Percentiles rank a stretch among this genome's conserved stretches.
These are phyloP conservation scores for Zygoascus flipseniorum DNA, from an alignment of 805 yeast genomes.

Conservation along the genomic window DNA sequence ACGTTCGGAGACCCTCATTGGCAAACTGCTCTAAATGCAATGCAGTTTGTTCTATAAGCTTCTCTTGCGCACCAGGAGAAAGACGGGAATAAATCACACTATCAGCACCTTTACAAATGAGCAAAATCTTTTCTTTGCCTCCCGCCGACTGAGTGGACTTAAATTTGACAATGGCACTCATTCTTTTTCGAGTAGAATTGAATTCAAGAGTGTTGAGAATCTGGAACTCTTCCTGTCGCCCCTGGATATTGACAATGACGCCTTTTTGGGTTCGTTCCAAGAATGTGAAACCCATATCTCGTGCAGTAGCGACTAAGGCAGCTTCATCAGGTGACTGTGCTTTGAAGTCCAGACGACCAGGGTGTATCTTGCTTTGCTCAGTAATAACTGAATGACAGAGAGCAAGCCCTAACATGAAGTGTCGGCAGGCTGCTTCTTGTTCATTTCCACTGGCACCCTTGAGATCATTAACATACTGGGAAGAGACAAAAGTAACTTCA, in stretches of 20 bases:
- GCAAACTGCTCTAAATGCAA: conserved; percentile 67
- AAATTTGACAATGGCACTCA: conserved; percentile 58
- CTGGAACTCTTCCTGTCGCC: conserved; percentile 40
- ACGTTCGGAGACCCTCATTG: conserved; percentile 70
- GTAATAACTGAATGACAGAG: conserved; percentile 75
- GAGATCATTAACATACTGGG: conserved; percentile 51
- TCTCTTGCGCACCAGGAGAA: conserved; percentile 31
- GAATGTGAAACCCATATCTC: conserved; percentile 66
- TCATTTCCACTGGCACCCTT: conserved; percentile 30
- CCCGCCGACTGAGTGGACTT: conserved; percentile 23
- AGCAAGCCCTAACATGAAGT: conserved; percentile 64
- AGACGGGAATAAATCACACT: conserved; percentile 57
- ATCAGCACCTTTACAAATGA: conserved; percentile 73
- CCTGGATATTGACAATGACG: conserved; percentile 39
- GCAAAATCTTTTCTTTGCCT: conserved; percentile 31
- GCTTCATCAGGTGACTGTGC: conserved; percentile 87
- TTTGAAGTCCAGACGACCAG: conserved; percentile 45
- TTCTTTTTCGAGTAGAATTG: conserved; percentile 68
- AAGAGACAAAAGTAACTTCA: conserved; percentile 59
- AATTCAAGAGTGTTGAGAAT: conserved; percentile 58
- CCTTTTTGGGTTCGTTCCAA: conserved; percentile 47
- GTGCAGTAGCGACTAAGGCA: conserved; percentile 69
- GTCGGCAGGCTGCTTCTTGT: conserved; percentile 44
- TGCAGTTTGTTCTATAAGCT: conserved; percentile 52
- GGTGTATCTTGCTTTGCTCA: conserved; percentile 34